These are phyloP conservation scores for Sisymbrium irio DNA, from an alignment of 345 rosid genomes.

Conservation along the genomic window DNA sequence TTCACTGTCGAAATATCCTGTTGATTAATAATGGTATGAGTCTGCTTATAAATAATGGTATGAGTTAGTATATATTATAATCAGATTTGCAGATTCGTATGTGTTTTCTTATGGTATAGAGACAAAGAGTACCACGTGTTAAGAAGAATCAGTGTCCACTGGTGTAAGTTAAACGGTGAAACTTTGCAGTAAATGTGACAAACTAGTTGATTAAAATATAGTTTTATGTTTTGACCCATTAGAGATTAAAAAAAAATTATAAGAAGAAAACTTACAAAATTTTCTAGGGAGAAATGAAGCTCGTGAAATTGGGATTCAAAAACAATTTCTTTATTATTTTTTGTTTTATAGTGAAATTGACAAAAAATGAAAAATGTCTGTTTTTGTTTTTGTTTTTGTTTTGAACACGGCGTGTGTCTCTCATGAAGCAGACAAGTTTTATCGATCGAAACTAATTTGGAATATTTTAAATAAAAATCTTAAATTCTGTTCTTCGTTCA, in stretches of 20 bases:
- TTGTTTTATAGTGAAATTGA: not conserved
- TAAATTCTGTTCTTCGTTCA: conserved; percentile 18
- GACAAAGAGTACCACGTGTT: conserved; percentile 50
- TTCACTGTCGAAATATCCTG: too few relatives aligned
- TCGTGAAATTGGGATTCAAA: conserved; percentile 20
- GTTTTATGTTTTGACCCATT: conserved; percentile 36
- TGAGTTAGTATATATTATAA: too few relatives aligned
- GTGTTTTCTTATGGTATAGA: conserved; percentile 40
- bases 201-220: not conserved
- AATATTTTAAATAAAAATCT: not conserved
- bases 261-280: not conserved
- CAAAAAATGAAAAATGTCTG: not conserved
- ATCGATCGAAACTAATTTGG: conserved; percentile 20
- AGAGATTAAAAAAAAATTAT: not conserved
- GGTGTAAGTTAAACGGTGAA: conserved; percentile 1
- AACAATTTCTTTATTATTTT: not conserved
- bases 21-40: too few relatives aligned
- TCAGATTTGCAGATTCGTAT: conserved; percentile 44
- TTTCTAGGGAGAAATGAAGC: conserved; percentile 24
- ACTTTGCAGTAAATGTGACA: not conserved
- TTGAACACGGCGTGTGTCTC: conserved; percentile 40
- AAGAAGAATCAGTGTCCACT: conserved; percentile 53
- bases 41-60: too few relatives aligned
- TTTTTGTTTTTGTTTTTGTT: not conserved
- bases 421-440: conserved; percentile 36